Percentiles rank a stretch among this genome's conserved stretches.
These are phyloP conservation scores for Mycena rebaudengoi DNA, from an alignment of 768 basidiomycete species.

Conservation along the genomic window DNA sequence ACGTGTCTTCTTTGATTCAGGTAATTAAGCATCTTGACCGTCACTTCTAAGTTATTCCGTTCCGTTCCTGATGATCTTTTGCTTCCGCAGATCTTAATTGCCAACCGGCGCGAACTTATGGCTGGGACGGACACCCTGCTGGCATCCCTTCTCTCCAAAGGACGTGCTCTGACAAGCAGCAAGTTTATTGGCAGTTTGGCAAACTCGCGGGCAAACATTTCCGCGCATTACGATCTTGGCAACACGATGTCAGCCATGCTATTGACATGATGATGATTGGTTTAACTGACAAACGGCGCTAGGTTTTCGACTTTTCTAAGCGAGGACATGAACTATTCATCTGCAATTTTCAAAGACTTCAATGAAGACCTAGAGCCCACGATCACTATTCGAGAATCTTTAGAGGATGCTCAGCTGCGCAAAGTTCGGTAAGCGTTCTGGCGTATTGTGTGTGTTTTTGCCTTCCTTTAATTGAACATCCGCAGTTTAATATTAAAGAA, in stretches of 20 bases:
- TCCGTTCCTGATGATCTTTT: neutral
- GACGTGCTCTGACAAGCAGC: conserved; percentile 24
- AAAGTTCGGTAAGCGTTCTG: conserved; percentile 25
- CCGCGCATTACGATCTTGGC: conserved; percentile 63
- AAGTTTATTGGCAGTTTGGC: conserved; percentile 55
- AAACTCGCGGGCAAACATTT: conserved; percentile 58
- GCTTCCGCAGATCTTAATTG: conserved; percentile 20
- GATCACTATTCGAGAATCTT: conserved; percentile 29
- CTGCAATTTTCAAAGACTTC: conserved; percentile 51
- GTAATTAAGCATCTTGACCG: neutral
- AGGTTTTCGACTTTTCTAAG: conserved; percentile 45
- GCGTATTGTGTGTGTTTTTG: neutral
- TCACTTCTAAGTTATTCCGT: neutral
- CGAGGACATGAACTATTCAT: conserved; percentile 66
- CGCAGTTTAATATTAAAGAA: conserved; percentile 51
- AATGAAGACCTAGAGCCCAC: conserved; percentile 53
- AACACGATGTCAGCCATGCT: conserved; percentile 56
- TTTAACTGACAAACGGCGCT: neutral
- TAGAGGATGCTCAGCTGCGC: conserved; percentile 28
- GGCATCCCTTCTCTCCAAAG: conserved; percentile 17
- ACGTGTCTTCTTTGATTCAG: conserved; percentile 24
- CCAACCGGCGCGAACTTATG: conserved; percentile 17
- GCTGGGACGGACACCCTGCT: conserved; percentile 12
- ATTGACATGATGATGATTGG: neutral
- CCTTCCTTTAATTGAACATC: neutral